Evolutionary conservation across 1,139 yeast genomes (phyloP), one percentile per base, ranked within the genome.

Genomic region (Scheffersomyces stambukii): DNA sequence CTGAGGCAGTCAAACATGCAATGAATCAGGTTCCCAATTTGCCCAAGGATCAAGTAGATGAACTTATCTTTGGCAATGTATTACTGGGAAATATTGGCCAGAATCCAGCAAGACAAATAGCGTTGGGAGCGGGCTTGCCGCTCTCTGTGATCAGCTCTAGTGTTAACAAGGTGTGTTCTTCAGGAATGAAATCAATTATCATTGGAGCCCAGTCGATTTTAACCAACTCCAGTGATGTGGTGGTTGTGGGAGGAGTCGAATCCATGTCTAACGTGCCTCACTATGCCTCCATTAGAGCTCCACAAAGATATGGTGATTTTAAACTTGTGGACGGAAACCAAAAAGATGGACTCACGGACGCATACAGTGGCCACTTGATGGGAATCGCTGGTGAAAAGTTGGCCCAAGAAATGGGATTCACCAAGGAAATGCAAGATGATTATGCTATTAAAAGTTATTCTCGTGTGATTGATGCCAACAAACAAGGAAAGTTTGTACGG

Each of bases 61-160:
- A 91, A 60, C 76, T 91, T 50, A 70, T 84, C 48, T 89, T 88
- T 55, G 97, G 98, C 50, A 85, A 88, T 50, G 98, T 88, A 30
- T 66, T 85, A 52, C 84, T 85, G 50, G 97, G 96, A 43, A 85
- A 85, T 51, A 78, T 85, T 35, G 97, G 98, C 40, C 97, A 91
- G 65, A 91, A 89, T 40, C 97, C 97, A 27, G 97, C 97, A 25
- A 82, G 97, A 62, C 97, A 91, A 65, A 97, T 91, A 33, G 96
- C 96, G 11, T 54, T 89, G 44, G 82, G 79, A 54, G 84, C 97
- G 15, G 97, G 97, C 13, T 69, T 91, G 31, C 74, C 85, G 28
- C 77, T 81, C 42, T 64, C 75, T 38, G 77, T 85, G 31, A 81
- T 86, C 29, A 94, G 96, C 36, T 76, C 96, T 34, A 82, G 96